Evolutionary conservation across 495 filamentous ascomycete species (phyloP).

Genomic region (Elasticomyces elasticus): DNA sequence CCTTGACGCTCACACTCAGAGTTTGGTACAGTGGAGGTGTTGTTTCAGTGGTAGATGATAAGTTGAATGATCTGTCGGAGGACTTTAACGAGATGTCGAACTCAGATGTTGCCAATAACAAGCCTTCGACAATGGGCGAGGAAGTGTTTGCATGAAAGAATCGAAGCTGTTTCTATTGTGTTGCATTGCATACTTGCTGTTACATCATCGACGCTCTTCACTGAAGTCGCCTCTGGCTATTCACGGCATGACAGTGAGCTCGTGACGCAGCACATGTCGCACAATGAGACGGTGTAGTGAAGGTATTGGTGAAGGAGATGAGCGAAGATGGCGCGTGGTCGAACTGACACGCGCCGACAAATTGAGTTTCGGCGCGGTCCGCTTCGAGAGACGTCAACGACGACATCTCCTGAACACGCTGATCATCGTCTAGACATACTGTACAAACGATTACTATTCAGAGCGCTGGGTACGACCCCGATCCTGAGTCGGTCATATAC

Average conservation of each 20-base stretch:
- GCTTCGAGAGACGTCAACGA: too few species aligned
- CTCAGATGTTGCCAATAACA: not conserved
- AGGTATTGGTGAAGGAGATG: not conserved
- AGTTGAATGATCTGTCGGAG: too few species aligned
- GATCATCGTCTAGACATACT: too few species aligned
- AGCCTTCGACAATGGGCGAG: not conserved
- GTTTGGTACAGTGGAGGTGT: too few species aligned
- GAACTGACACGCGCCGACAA: too few species aligned
- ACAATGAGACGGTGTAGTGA: not conserved
- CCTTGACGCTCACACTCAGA: too few species aligned
- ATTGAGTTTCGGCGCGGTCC: too few species aligned
- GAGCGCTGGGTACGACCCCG: too few species aligned
- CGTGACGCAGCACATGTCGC: not conserved
- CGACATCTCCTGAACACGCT: too few species aligned
- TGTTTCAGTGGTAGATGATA: too few species aligned
- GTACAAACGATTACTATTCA: too few species aligned
- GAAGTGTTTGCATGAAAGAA: not conserved
- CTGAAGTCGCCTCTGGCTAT: not conserved
- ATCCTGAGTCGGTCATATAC: too few species aligned
- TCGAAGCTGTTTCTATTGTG: not conserved
- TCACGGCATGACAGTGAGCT: not conserved
- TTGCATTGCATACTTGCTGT: not conserved
- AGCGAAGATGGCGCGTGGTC: not conserved
- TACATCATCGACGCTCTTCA: not conserved
- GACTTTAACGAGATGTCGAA: not conserved